phyloP scores from a whole-genome alignment of 2,329 filamentous ascomycete species.

The Aspergillus thermomutatus region DNA sequence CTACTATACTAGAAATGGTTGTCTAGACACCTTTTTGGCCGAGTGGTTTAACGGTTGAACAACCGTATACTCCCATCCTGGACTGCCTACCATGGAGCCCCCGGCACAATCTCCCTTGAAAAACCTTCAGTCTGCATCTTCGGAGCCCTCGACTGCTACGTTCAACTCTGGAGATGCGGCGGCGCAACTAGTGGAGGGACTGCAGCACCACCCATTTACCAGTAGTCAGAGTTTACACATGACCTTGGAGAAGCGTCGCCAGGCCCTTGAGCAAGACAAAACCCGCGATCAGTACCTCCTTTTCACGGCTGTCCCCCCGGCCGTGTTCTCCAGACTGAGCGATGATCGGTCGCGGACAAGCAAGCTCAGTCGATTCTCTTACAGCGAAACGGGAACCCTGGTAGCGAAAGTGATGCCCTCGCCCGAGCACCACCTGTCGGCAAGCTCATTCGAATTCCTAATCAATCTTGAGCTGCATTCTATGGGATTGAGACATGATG shows the following conservation, averaged over 20 bases:
- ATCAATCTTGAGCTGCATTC: constrained; percentile 11
- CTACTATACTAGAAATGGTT: too few species aligned
- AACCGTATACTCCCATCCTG: too few species aligned
- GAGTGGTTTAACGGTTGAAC: too few species aligned
- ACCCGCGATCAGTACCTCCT: constrained; percentile 17
- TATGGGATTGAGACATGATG: constrained; percentile 11
- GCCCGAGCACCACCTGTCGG: constrained; percentile 14
- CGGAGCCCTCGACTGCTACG: constrained; percentile 8
- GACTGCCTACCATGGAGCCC: constrained; percentile 1
- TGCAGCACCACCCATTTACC: constrained; percentile 12
- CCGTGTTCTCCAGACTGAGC: constrained; percentile 12
- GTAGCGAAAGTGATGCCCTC: constrained; percentile 14
- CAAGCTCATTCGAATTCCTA: constrained; percentile 10
- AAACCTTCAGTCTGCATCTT: constrained; percentile 6
- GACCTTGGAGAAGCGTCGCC: constrained; percentile 9
- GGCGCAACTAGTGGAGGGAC: constrained; percentile 11
- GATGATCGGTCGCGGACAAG: constrained; percentile 16
- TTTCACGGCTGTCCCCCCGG: constrained; percentile 14
- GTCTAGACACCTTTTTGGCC: too few species aligned
- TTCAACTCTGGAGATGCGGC: constrained; percentile 11
- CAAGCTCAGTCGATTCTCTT: constrained; percentile 16
- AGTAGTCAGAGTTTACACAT: constrained; percentile 11
- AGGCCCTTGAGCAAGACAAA: constrained; percentile 14
- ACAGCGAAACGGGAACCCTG: constrained; percentile 16
- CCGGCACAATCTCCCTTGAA: background rate